These are phyloP conservation scores for Casuarina cunninghamiana DNA, from an alignment of 306 rosid genomes.

Conservation along the genomic window DNA sequence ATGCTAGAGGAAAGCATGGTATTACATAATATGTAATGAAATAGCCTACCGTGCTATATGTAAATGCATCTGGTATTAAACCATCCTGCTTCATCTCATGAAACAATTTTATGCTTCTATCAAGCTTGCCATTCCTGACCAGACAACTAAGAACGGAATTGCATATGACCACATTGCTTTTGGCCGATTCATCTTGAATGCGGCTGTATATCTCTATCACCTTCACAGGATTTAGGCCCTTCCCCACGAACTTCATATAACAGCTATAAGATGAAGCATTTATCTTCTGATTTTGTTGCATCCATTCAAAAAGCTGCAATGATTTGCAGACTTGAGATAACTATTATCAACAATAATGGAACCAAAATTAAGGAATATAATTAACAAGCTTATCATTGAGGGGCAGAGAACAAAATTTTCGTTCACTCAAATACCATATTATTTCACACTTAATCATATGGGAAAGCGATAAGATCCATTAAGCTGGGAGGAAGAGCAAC, in stretches of 20 bases:
- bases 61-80: slow-evolving; percentile 66
- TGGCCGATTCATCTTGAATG: slow-evolving; percentile 58
- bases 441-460: too few relatives aligned
- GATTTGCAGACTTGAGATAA: not conserved
- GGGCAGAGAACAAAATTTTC: not conserved
- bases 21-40: slow-evolving; percentile 13
- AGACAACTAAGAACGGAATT: slow-evolving; percentile 77
- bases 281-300: slow-evolving; percentile 70
- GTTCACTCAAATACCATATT: too few relatives aligned
- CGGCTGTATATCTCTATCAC: slow-evolving; percentile 58
- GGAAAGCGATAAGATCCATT: not conserved
- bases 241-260: slow-evolving; percentile 69
- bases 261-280: slow-evolving; percentile 64
- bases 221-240: slow-evolving; percentile 56
- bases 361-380: not conserved
- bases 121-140: slow-evolving; percentile 63
- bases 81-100: slow-evolving; percentile 77
- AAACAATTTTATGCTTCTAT: slow-evolving; percentile 58
- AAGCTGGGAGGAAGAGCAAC: not conserved
- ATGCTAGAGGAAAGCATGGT: not conserved
- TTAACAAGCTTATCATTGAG: not conserved
- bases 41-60: slow-evolving; percentile 80
- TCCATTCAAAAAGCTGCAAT: slow-evolving; percentile 88
- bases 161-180: slow-evolving; percentile 60
- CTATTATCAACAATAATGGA: slow-evolving; percentile 1